Base-by-base conservation (phyloP, 139 green algal genomes). In the Coccomyxa sp. region DNA sequence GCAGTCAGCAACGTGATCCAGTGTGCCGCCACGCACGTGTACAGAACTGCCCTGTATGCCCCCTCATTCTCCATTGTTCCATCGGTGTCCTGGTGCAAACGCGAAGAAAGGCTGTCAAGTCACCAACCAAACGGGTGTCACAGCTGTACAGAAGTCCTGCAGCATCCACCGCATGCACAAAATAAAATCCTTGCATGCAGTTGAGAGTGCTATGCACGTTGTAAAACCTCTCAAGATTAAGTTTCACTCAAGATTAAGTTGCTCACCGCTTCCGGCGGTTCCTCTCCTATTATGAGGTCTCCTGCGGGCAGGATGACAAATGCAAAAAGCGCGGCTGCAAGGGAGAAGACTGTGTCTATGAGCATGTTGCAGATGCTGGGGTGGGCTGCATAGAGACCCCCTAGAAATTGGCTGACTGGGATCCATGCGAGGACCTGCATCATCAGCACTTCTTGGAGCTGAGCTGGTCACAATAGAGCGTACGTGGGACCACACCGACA, bases 221-320 rank as follows among this genome's bases (percentile, higher is more conserved):
- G 3, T 7, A 7, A 11, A 51, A 3, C 7, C 38, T 7, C 3
- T 7, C 38, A 51, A 51, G n/a, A n/a, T n/a, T n/a, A n/a, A n/a
- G n/a, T n/a, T n/a, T n/a, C n/a, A 51, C 38, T 51, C 38, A 51
- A 51, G 3, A 63, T 0, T 80, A 1, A 25, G 63, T 25, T 25
- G 25, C 77, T 27, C 76, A 80, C 76, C 76, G 17, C 31, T 60
- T 63, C 76, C 25, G 76, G 77, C 12, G 21, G 51, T 23, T 82
- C 77, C 71, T 76, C 38, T 28, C 89, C 88, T 23, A 92, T 81
- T 25, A 90, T 25, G 18, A 80, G 27, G 58, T 92, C 88, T 31
- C 85, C 58, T 10, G 81, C 68, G 28, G 88, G 90, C 63, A 92
- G 82, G 10, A 88, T 76, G 0, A 86, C 57, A 67, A 93, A 93